Conservation (phyloP, 352 stramenopile species). For the Phytopythium litorale region DNA sequence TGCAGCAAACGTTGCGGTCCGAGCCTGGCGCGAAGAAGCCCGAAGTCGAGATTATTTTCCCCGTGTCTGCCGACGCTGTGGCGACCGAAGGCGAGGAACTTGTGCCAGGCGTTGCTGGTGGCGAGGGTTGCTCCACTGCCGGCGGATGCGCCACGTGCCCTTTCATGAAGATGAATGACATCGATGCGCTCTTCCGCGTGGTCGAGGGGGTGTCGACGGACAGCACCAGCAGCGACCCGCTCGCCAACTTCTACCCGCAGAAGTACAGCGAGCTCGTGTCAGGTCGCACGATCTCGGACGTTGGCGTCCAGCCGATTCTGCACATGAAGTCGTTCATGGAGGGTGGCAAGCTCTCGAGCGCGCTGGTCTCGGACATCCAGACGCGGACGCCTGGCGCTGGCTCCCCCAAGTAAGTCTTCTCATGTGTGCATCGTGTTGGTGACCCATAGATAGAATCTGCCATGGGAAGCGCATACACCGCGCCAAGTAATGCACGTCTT, state of each 20-base stretch:
- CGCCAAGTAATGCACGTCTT: neutral
- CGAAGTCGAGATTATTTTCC: constrained; percentile 96
- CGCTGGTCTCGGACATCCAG: constrained; percentile 85
- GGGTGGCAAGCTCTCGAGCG: constrained; percentile 71
- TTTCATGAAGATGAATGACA: constrained; percentile 99
- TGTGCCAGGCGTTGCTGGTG: constrained; percentile 89
- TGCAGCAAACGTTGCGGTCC: constrained; percentile 78
- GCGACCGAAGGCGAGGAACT: constrained; percentile 71
- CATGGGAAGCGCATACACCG: neutral
- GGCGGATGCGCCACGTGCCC: constrained; percentile 96
- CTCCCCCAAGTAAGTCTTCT: constrained; percentile 37
- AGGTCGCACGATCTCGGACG: constrained; percentile 87
- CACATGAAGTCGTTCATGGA: constrained; percentile 97
- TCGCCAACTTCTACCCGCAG: constrained; percentile 90
- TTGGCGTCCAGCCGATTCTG: constrained; percentile 95
- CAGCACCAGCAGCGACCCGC: constrained; percentile 34
- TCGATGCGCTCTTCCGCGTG: constrained; percentile 95
- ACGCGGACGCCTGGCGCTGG: constrained; percentile 48
- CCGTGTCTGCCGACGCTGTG: constrained; percentile 93
- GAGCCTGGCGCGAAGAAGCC: constrained; percentile 49
- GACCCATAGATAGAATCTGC: constrained; percentile 1
- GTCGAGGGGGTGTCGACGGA: constrained; percentile 52
- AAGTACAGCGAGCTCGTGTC: constrained; percentile 90
- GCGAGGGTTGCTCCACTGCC: constrained; percentile 95
- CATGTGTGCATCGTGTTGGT: neutral